Base-by-base conservation (phyloP, 208 protist genomes). In the Acanthamoeba castellanii region DNA sequence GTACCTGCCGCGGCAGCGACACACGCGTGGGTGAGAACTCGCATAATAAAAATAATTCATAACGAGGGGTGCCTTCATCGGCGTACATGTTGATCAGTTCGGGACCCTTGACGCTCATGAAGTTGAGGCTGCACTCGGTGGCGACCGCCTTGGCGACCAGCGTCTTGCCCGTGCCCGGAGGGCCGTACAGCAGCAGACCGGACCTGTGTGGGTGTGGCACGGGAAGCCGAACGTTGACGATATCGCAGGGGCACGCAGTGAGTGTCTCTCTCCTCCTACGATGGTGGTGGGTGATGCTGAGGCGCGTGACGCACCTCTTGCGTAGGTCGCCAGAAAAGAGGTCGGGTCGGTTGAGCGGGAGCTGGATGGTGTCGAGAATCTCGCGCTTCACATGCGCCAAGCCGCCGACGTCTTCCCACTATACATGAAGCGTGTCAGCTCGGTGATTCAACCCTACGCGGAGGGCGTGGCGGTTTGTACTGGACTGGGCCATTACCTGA, bases 331-430 rank as follows among this genome's bases (percentile, higher is more conserved):
- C 68, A 0, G 98, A 95, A 96, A 99, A 99, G 30, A 99, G 94
- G 84, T 98, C 95, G 30, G 98, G 98, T 87, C 99, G 97, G 89
- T 98, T 97, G 91, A 99, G 98, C n/a, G 98, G 99, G 34, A 99
- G 96, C 70, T 99, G 98, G 57, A 99, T 98, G 34, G 98, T 99
- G 95, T 99, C 98, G 95, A 98, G 97, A 47, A 99, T 97, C 59
- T 98, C 97, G 95, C 98, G 97, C 96, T 99, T 99, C n/a, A 98
- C 98, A 84, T 98, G 97, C 30, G 89, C 96, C 47, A 99, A 96
- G 16, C 99, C 99, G 37, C 98, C 98, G 89, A 99, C 98, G 95
- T 96, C 97, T 68, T 98, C 96, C 97, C 97, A 98, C 52, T 70
- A 32, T 1, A 5, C 74, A 20, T 20, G 50, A 57, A 92, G 14